Conservation (phyloP, 169 alveolate genomes). For the Besnoitia besnoiti region DNA sequence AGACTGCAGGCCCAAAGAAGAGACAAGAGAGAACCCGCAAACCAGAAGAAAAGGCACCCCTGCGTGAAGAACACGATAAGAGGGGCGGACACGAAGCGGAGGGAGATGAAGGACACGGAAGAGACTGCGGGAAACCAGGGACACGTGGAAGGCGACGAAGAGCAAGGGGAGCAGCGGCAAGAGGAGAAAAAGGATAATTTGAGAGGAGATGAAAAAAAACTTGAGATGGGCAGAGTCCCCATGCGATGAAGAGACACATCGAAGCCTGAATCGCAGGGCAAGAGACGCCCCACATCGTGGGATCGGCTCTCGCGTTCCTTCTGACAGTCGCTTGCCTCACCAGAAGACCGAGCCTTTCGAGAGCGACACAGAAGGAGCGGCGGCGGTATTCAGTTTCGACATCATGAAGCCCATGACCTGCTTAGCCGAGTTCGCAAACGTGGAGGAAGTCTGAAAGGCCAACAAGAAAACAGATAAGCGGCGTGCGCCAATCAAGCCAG, state of each 20-base stretch:
- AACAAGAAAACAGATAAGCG: background rate
- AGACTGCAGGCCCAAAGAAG: slow-evolving; percentile 10
- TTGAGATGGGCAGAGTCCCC: background rate
- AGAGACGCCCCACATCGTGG: background rate
- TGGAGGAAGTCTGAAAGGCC: background rate
- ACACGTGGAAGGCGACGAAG: background rate
- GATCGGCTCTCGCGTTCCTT: background rate
- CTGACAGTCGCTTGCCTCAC: too few species aligned
- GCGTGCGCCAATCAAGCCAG: too few species aligned
- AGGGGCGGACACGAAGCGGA: background rate
- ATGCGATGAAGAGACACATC: background rate
- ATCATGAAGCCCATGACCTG: slow-evolving; percentile 31
- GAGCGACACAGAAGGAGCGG: background rate
- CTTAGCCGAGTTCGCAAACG: background rate
- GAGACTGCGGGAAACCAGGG: background rate
- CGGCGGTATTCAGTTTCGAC: background rate
- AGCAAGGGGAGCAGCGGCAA: background rate
- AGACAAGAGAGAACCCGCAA: background rate
- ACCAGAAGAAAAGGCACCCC: too few species aligned
- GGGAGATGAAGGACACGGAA: background rate
- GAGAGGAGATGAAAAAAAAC: background rate
- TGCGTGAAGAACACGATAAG: too few species aligned
- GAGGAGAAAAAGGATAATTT: background rate
- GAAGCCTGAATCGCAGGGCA: background rate
- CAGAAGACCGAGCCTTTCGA: background rate